phyloP scores from a whole-genome alignment of 352 stramenopile genomes.

The Phytophthora capsici region DNA sequence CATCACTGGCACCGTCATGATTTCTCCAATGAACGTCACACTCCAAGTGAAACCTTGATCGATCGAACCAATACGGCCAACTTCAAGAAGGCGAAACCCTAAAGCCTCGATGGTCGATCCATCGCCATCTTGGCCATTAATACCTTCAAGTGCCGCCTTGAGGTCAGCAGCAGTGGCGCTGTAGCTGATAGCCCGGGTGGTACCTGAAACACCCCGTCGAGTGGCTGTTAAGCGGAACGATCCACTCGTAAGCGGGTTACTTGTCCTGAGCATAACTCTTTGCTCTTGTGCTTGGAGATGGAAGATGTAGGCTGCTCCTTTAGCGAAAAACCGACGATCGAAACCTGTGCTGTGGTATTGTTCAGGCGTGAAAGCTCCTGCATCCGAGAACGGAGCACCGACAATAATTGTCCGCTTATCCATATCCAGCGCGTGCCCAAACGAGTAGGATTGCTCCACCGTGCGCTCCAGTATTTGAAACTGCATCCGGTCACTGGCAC shows the following conservation, averaged over 20 bases:
- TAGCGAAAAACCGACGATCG: constrained; percentile 70
- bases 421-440: constrained; percentile 87
- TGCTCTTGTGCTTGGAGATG: constrained; percentile 82
- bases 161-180: constrained; percentile 68
- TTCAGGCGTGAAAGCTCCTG: constrained; percentile 60
- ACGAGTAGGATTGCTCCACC: constrained; percentile 88
- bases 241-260: constrained; percentile 65
- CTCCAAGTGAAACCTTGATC: constrained; percentile 85
- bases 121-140: constrained; percentile 39
- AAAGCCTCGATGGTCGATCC: constrained; percentile 67
- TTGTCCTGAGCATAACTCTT: constrained; percentile 58
- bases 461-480: constrained; percentile 77
- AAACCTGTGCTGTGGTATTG: constrained; percentile 69
- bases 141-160: constrained; percentile 80
- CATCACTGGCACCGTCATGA: constrained; percentile 69
- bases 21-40: constrained; percentile 83
- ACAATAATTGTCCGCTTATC: constrained; percentile 89
- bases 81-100: constrained; percentile 74
- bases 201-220: constrained; percentile 64
- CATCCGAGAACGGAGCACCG: constrained; percentile 85
- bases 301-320: constrained; percentile 78
- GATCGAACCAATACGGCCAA: constrained; percentile 67
- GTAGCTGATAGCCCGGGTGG: constrained; percentile 69
- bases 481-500: constrained; percentile 86
- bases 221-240: constrained; percentile 79